phyloP scores from a whole-genome alignment of 1,284 basidiomycete genomes.

The Schizophyllum amplum region DNA sequence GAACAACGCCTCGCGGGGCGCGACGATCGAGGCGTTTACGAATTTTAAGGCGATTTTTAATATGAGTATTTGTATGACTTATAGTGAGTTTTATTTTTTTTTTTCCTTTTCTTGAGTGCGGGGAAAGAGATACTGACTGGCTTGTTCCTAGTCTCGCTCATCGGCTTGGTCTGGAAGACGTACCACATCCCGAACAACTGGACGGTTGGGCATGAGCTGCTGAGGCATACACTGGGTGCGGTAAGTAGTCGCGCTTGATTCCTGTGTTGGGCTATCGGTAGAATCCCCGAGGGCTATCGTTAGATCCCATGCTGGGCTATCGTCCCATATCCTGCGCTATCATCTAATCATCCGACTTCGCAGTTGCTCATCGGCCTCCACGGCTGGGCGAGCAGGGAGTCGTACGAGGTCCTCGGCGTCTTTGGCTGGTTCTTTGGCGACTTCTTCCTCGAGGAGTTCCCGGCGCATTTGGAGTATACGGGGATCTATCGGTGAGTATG shows the following conservation, averaged over 20 bases:
- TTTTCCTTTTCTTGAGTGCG: constrained; percentile 2
- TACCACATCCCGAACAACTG: constrained; percentile 77
- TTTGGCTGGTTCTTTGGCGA: constrained; percentile 98
- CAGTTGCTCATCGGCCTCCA: constrained; percentile 85
- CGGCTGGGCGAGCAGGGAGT: constrained; percentile 85
- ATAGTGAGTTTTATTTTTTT: constrained; percentile 47
- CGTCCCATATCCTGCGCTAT: background rate
- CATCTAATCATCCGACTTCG: constrained; percentile 3
- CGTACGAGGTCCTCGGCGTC: constrained; percentile 87
- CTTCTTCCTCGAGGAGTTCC: constrained; percentile 95
- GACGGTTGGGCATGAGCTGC: constrained; percentile 83
- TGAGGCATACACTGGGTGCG: constrained; percentile 81
- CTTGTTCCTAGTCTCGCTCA: constrained; percentile 57
- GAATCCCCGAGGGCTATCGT: background rate
- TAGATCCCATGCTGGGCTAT: no score
- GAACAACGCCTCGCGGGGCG: constrained; percentile 51
- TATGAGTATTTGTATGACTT: constrained; percentile 90
- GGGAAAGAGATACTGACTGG: background rate
- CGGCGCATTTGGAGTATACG: constrained; percentile 87
- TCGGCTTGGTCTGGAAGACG: constrained; percentile 81
- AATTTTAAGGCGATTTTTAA: constrained; percentile 97
- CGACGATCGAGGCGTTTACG: constrained; percentile 84
- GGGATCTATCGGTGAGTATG: constrained; percentile 98
- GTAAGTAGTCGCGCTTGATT: constrained; percentile 35
- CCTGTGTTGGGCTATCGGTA: background rate